phyloP scores from a whole-genome alignment of 768 basidiomycete species.

The Tulasnella sp. region DNA sequence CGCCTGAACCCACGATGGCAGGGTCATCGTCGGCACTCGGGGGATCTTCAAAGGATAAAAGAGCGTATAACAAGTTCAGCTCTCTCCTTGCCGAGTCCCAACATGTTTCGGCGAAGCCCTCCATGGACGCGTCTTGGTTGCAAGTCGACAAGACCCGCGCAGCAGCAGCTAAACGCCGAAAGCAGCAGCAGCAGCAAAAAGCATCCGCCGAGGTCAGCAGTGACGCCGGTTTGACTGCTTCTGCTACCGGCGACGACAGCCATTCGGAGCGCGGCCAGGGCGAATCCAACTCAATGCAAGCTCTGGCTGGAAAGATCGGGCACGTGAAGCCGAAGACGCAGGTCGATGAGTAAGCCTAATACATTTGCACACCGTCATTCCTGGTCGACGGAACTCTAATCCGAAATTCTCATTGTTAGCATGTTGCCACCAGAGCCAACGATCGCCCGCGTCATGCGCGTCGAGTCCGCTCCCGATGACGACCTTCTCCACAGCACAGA shows the following conservation, averaged over 20 bases:
- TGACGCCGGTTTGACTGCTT: conserved; percentile 36
- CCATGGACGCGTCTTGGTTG: conserved; percentile 57
- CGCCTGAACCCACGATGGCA: conserved; percentile 41
- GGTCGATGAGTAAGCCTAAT: conserved; percentile 65
- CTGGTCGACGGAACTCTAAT: not conserved
- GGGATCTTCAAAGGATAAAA: conserved; percentile 34
- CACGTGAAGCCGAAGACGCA: conserved; percentile 52
- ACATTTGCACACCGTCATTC: not conserved
- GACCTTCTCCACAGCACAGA: conserved; percentile 53
- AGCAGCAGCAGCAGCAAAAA: not conserved
- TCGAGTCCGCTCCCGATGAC: conserved; percentile 50
- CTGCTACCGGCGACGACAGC: conserved; percentile 37
- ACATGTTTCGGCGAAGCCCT: conserved; percentile 14
- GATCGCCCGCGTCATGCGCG: conserved; percentile 69
- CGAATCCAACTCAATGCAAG: conserved; percentile 36
- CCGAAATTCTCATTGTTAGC: conserved; percentile 46
- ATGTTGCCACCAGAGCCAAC: conserved; percentile 64
- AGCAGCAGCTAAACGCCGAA: conserved; percentile 29
- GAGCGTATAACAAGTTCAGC: conserved; percentile 42
- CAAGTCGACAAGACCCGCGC: conserved; percentile 60
- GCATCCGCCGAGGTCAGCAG: conserved; percentile 29
- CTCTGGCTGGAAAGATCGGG: conserved; percentile 59
- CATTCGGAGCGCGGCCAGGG: conserved; percentile 20
- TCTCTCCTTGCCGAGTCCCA: conserved; percentile 42
- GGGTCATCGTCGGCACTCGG: conserved; percentile 25